phyloP scores from a whole-genome alignment of 2,329 filamentous ascomycete species.

The Aureobasidium melanogenum region DNA sequence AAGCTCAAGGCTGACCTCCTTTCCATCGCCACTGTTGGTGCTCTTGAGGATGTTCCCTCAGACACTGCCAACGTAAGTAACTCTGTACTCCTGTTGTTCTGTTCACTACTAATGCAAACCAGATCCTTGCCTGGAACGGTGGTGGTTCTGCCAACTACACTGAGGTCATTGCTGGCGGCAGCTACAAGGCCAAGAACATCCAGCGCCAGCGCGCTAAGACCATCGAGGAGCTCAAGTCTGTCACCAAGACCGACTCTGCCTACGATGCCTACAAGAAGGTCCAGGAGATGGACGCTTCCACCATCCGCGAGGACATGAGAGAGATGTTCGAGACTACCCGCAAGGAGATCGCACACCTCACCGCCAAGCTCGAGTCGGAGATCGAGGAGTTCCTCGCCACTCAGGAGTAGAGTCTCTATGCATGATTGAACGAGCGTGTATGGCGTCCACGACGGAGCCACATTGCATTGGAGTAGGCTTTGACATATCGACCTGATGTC shows the following conservation, averaged over 20 bases:
- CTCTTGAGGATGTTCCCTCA: constrained; percentile 70
- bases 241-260: constrained; percentile 9
- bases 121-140: constrained; percentile 95
- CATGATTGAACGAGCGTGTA: constrained; percentile 9
- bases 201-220: constrained; percentile 29
- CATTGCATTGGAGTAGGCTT: constrained; percentile 10
- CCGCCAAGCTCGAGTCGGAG: constrained; percentile 36
- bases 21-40: constrained; percentile 67
- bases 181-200: constrained; percentile 50
- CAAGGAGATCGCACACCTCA: constrained; percentile 33
- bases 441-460: neutral
- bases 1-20: constrained; percentile 89
- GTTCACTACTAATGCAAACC: constrained; percentile 20
- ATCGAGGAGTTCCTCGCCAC: constrained; percentile 30
- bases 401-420: neutral
- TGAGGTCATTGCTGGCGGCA: constrained; percentile 65
- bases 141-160: constrained; percentile 89
- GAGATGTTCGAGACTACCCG: constrained; percentile 26
- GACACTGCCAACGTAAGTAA: constrained; percentile 71
- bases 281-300: constrained; percentile 4
- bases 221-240: constrained; percentile 36
- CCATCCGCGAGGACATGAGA: constrained; percentile 16
- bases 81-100: neutral
- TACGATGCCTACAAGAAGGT: constrained; percentile 7
- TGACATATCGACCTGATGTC: neutral